A percentile compares a stretch with the other conserved stretches of the same genome.
These are phyloP conservation scores for Hypoxylon crocopeplum DNA, from an alignment of 495 filamentous ascomycete genomes.

Conservation along the genomic window DNA sequence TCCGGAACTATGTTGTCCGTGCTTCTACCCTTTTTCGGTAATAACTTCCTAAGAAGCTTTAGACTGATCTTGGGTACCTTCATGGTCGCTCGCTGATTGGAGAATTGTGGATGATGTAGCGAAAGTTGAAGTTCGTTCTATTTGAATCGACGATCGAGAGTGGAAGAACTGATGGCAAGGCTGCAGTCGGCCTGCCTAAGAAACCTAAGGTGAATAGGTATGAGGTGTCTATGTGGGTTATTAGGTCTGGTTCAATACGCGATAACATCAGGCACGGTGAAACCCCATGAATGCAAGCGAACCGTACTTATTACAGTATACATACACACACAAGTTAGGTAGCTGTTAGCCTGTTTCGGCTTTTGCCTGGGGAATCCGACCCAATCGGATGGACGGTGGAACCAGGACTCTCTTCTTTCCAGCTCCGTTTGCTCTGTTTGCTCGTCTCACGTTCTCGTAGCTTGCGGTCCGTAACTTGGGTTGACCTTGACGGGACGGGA, in stretches of 20 bases:
- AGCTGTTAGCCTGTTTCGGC: constrained; percentile 33
- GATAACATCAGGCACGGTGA: constrained; percentile 12
- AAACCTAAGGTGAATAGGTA: not conserved
- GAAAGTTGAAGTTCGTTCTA: not conserved
- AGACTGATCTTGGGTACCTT: constrained; percentile 31
- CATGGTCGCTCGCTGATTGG: constrained; percentile 16
- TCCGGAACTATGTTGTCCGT: not conserved
- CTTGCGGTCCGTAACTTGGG: constrained; percentile 3
- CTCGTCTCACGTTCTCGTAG: constrained; percentile 4
- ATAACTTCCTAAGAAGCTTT: constrained; percentile 38
- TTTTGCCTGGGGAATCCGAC: constrained; percentile 35
- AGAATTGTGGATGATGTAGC: not conserved
- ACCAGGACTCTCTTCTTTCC: constrained; percentile 16
- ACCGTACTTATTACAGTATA: constrained; percentile 13
- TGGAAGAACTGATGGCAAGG: constrained; percentile 21
- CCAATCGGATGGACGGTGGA: constrained; percentile 16
- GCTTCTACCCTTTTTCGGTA: constrained; percentile 3
- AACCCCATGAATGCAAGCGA: constrained; percentile 1
- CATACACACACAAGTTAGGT: constrained; percentile 1
- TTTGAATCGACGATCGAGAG: no score
- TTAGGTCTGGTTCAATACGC: constrained; percentile 8
- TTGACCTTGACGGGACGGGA: constrained; percentile 15
- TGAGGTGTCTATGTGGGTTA: not conserved
- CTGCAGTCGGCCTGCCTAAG: constrained; percentile 5
- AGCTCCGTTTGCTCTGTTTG: constrained; percentile 18